Evolutionary conservation across 306 rosid species (phyloP).

Genomic region (Styphnolobium japonicum): DNA sequence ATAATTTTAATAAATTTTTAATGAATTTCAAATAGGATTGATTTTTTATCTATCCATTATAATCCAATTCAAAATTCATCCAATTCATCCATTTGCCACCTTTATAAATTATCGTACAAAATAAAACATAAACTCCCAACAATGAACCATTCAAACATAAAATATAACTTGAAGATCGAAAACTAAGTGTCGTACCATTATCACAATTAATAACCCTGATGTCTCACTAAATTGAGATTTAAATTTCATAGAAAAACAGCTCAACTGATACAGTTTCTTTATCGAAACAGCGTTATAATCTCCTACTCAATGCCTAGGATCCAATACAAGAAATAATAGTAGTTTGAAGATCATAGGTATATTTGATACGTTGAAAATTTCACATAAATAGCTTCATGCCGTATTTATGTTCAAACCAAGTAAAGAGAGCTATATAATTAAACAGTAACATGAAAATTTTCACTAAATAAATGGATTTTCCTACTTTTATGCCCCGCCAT

Average conservation of each 20-base stretch:
- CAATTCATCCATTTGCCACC: too few relatives aligned
- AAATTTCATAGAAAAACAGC: conserved; percentile 11
- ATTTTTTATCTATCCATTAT: too few relatives aligned
- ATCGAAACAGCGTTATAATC: neutral
- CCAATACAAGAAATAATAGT: neutral
- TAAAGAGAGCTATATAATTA: neutral
- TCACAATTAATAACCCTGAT: conserved; percentile 8
- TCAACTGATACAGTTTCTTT: neutral
- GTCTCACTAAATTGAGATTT: conserved; percentile 8
- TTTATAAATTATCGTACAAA: too few relatives aligned
- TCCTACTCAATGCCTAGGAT: neutral
- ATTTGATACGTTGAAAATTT: neutral
- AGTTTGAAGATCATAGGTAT: neutral
- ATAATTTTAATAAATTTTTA: too few relatives aligned
- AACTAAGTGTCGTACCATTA: neutral
- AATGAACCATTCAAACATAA: conserved; percentile 21
- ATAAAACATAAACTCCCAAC: too few relatives aligned
- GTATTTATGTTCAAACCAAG: neutral
- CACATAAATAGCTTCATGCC: neutral
- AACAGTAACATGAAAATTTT: conserved; percentile 3
- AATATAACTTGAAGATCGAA: neutral
- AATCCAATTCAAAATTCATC: too few relatives aligned
- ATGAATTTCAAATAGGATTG: too few relatives aligned
- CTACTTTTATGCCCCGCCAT: neutral
- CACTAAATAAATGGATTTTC: neutral